Evolutionary conservation across 179 eudicot species (phyloP).

Genomic region (Sideroxylon spinosum): DNA sequence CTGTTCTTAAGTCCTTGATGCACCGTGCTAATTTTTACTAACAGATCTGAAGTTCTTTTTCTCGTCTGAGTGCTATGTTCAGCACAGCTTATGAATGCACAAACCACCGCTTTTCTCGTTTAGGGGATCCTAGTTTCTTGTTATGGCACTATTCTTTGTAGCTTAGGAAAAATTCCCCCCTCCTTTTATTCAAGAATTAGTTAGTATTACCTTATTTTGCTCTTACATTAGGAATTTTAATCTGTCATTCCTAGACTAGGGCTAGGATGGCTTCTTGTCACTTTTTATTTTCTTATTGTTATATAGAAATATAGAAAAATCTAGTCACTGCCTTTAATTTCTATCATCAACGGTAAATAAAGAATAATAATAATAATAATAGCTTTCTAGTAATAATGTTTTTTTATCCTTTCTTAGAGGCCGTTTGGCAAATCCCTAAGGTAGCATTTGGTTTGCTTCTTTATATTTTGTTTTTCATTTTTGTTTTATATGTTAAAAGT

Average conservation of each 20-base stretch:
- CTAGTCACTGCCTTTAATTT: too few relatives aligned
- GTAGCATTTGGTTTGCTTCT: too few relatives aligned
- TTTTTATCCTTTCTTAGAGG: too few relatives aligned
- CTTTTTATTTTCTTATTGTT: neutral
- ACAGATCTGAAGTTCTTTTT: neutral
- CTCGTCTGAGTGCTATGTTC: constrained; percentile 11
- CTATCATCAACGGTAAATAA: too few relatives aligned
- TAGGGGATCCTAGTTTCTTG: constrained; percentile 15
- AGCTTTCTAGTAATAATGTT: too few relatives aligned
- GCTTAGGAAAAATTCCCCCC: neutral
- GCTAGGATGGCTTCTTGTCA: neutral
- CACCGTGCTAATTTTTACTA: neutral
- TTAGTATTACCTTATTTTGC: neutral
- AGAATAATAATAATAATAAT: too few relatives aligned
- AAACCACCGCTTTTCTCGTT: neutral
- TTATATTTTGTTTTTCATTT: too few relatives aligned
- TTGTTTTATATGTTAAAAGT: too few relatives aligned
- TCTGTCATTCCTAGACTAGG: neutral
- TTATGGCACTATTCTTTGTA: constrained; percentile 8
- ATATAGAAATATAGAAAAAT: too few relatives aligned
- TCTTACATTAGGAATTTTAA: constrained; percentile 4
- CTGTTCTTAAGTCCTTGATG: neutral
- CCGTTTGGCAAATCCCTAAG: too few relatives aligned
- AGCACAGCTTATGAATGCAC: constrained; percentile 10
- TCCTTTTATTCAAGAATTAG: constrained; percentile 10